These are phyloP conservation scores for Licmophora abbreviata DNA, from an alignment of 108 stramenopile genomes.

Conservation along the genomic window DNA sequence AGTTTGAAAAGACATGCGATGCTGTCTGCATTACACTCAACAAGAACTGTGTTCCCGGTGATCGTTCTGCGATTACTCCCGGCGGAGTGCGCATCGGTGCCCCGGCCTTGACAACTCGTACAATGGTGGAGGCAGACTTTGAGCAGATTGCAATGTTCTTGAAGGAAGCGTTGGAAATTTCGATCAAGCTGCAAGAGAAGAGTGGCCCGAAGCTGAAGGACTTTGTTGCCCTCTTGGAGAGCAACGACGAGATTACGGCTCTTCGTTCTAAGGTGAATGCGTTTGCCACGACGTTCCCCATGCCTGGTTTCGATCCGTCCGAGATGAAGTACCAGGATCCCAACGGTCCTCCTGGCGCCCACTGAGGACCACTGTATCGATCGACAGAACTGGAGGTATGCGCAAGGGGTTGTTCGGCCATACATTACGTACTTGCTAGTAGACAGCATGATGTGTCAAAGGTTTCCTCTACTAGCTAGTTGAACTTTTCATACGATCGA, in stretches of 20 bases:
- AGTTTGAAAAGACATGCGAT: slow-evolving; percentile 99
- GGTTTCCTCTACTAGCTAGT: too few relatives aligned
- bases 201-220: slow-evolving; percentile 89
- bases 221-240: slow-evolving; percentile 75
- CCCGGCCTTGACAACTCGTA: slow-evolving; percentile 86
- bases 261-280: slow-evolving; percentile 77
- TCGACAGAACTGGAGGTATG: too few relatives aligned
- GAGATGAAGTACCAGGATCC: slow-evolving; percentile 76
- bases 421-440: too few relatives aligned
- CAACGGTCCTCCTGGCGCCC: slow-evolving; percentile 19
- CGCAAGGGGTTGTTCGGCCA: too few relatives aligned
- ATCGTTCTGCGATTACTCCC: slow-evolving; percentile 96
- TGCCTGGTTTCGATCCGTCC: slow-evolving; percentile 94
- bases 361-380: too few relatives aligned
- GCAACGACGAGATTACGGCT: slow-evolving; percentile 56
- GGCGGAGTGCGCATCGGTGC: slow-evolving; percentile 98
- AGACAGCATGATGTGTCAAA: too few relatives aligned
- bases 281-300: slow-evolving; percentile 93
- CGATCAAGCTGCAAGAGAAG: slow-evolving; percentile 81
- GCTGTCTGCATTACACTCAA: slow-evolving; percentile 96
- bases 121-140: slow-evolving; percentile 93
- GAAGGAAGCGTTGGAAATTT: slow-evolving; percentile 81
- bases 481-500: too few relatives aligned
- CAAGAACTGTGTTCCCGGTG: slow-evolving; percentile 99
- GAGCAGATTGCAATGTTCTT: slow-evolving; percentile 92